Evolutionary conservation across 805 yeast genomes (phyloP).

Genomic region (Blastobotrys muscicola): DNA sequence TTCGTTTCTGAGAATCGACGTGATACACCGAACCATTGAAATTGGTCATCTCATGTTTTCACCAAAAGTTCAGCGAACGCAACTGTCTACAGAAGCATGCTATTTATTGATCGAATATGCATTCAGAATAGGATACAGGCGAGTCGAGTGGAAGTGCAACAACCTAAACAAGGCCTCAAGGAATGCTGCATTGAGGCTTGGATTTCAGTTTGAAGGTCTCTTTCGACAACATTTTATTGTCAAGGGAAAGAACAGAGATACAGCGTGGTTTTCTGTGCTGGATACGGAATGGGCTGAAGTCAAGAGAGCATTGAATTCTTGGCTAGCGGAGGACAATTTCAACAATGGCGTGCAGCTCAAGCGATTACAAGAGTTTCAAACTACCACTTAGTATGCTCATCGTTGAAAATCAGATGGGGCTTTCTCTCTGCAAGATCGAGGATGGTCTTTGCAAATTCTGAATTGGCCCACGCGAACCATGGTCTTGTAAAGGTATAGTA

Average conservation of each 20-base stretch:
- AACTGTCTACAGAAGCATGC: constrained; percentile 27
- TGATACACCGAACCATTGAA: constrained; percentile 23
- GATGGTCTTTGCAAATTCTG: constrained; percentile 85
- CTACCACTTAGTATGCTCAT: background rate
- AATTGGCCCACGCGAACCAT: constrained; percentile 94
- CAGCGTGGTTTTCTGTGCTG: constrained; percentile 26
- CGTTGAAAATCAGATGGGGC: constrained; percentile 55
- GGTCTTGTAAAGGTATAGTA: constrained; percentile 51
- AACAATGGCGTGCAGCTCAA: constrained; percentile 22
- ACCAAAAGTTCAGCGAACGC: constrained; percentile 17
- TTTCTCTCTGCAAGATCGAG: constrained; percentile 62
- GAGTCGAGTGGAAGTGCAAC: constrained; percentile 31
- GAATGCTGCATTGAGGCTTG: constrained; percentile 26
- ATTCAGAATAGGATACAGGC: constrained; percentile 24
- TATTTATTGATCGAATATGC: constrained; percentile 24
- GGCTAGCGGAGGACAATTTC: constrained; percentile 24
- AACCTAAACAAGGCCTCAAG: constrained; percentile 24
- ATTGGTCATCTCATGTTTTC: constrained; percentile 25
- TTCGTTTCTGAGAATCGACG: constrained; percentile 22
- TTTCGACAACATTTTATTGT: constrained; percentile 24
- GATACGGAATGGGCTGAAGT: constrained; percentile 26
- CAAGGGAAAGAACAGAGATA: constrained; percentile 26
- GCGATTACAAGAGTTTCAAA: constrained; percentile 7
- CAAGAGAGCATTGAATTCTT: constrained; percentile 19
- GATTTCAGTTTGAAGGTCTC: constrained; percentile 27